Conservation (phyloP, 129 eudicot genomes). For the Deinandra increscens region DNA sequence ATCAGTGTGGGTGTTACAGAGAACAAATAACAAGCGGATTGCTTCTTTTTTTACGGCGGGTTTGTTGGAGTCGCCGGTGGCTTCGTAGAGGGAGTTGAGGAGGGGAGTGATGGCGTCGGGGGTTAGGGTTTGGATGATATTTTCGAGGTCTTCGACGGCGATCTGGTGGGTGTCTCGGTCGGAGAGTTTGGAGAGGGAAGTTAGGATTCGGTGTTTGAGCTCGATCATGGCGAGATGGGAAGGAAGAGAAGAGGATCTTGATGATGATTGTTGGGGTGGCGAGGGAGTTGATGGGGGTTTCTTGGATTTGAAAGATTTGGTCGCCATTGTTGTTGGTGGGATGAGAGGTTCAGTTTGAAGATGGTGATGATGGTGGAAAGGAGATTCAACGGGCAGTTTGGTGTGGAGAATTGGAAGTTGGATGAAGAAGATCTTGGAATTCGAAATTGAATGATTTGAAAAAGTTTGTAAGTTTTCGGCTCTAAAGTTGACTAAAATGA, state of each 20-base stretch:
- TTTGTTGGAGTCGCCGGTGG: constrained; percentile 48
- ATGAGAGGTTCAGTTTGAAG: constrained; percentile 10
- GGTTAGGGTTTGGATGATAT: constrained; percentile 66
- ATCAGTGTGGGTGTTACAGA: constrained; percentile 64
- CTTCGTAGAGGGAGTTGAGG: constrained; percentile 79
- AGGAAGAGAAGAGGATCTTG: constrained; percentile 55
- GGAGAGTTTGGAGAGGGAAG: constrained; percentile 76
- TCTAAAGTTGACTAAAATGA: too few relatives aligned
- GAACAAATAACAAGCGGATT: constrained; percentile 56
- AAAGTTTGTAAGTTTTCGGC: too few relatives aligned
- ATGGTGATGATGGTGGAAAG: not conserved
- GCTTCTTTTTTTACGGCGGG: constrained; percentile 81
- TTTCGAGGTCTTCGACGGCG: constrained; percentile 92
- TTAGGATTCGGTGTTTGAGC: constrained; percentile 71
- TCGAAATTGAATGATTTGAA: too few relatives aligned
- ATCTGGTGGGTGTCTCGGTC: constrained; percentile 93
- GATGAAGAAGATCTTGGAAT: constrained; percentile 26
- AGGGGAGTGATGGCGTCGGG: constrained; percentile 74
- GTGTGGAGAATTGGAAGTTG: too few relatives aligned
- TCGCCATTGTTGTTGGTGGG: constrained; percentile 34
- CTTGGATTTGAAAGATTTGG: constrained; percentile 31
- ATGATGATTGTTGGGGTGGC: constrained; percentile 16
- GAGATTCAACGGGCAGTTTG: too few relatives aligned
- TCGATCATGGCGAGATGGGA: constrained; percentile 90
- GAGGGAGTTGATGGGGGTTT: constrained; percentile 32